Base-by-base conservation (phyloP, 306 rosid species). In the Boehmeria nivea region DNA sequence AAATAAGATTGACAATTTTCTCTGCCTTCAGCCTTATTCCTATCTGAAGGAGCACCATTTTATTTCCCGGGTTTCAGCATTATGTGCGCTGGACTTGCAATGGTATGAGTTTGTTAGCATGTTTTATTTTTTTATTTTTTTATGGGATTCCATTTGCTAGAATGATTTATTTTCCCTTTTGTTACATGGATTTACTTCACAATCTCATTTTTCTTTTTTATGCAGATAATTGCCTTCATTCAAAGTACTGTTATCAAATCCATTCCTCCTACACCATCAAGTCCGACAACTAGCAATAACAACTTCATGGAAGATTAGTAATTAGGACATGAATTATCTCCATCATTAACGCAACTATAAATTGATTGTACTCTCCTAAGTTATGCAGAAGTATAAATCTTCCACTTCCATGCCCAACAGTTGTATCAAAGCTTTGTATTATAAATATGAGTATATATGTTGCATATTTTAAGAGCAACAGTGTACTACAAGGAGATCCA, bases 31-130 rank as follows among this genome's bases (percentile, higher is more conserved):
- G 98, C 98, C 25, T 59, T 80, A 19, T 90, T 90, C 76, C 76
- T 83, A 63, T 90, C 98, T 10, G 87, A 82, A 34, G 66, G 70
- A 20, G 95, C 98, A 50, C 98, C 98, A 1, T 84, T 90, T 57
- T 3, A 76, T 61, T 90, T 64, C 70, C 98, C 98, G 8, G 98
- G 95, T 51, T 90, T 87, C 87, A 82, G 94, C 63, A 57, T 90
- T 33, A 60, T 82, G 85, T 90, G 94, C 61, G 65, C 73, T 17
- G 94, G 80, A 51, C 38, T 87, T 54, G 74, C 72, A 47, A 55
- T 58, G 75, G 98, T 90, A 64, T 54, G 83, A 53, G 28, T 23
- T 57, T 54, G 17, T 33, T 11, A 31, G 23, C 43, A 52, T 44
- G 39, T 18, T 26, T 57, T 33, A 25, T 11, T 51, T 57, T 24